A percentile compares a stretch with the other conserved stretches of the same genome.
Evolutionary conservation across 2,329 filamentous ascomycete species (phyloP).

Genomic region (Penicillium verrucosum): DNA sequence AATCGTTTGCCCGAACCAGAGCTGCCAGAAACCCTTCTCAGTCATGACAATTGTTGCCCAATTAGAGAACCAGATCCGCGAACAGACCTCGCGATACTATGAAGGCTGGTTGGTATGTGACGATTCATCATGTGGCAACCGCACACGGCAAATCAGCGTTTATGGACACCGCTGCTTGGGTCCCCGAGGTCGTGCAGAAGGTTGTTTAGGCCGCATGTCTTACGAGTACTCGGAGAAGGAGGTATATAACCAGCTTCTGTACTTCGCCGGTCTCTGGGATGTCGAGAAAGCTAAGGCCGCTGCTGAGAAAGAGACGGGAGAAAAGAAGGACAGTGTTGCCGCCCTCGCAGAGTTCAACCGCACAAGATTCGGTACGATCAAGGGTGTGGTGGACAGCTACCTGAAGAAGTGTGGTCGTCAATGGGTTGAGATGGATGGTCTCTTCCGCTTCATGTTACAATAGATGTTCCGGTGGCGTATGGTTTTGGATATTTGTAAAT

Average conservation of each 20-base stretch:
- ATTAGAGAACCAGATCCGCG: constrained; percentile 77
- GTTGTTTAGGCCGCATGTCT: constrained; percentile 81
- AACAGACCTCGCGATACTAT: constrained; percentile 79
- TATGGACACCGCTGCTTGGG: constrained; percentile 89
- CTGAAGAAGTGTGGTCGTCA: constrained; percentile 84
- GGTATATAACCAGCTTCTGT: constrained; percentile 92
- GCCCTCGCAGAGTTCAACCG: constrained; percentile 80
- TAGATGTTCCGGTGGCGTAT: constrained; percentile 28
- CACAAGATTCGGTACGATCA: constrained; percentile 70
- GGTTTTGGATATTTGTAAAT: constrained; percentile 28
- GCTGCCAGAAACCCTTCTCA: constrained; percentile 63
- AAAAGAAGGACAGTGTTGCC: constrained; percentile 63
- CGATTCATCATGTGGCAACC: constrained; percentile 78
- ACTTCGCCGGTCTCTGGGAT: constrained; percentile 81
- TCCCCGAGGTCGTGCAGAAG: constrained; percentile 75
- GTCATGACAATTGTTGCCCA: constrained; percentile 79
- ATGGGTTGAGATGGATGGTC: constrained; percentile 89
- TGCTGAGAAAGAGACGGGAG: constrained; percentile 49
- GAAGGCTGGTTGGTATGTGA: constrained; percentile 89
- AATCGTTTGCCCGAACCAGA: constrained; percentile 62
- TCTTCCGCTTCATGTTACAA: constrained; percentile 65
- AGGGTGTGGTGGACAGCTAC: constrained; percentile 75
- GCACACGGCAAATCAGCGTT: constrained; percentile 88
- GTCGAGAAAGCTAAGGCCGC: constrained; percentile 70
- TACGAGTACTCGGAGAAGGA: constrained; percentile 87